Conservation (phyloP, 192 early-diverging fungal species). For the Backusella mclennaniae region DNA sequence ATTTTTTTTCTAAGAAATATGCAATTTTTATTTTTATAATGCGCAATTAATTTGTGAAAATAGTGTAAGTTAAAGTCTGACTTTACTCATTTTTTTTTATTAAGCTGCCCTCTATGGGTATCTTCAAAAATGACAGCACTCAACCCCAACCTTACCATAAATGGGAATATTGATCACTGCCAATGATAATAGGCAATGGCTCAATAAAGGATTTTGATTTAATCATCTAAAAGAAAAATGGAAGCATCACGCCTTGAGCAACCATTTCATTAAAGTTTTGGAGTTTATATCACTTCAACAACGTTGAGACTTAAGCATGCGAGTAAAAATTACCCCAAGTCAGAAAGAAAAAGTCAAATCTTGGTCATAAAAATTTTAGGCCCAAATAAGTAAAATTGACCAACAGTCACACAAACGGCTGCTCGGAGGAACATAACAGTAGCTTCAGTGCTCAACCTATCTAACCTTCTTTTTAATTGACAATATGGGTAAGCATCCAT, state of each 20-base stretch:
- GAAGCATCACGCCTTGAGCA: neutral
- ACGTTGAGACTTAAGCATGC: no score
- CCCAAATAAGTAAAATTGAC: neutral
- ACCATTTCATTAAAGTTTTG: no score
- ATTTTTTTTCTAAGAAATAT: no score
- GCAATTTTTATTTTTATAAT: no score
- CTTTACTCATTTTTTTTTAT: neutral
- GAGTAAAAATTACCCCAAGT: no score
- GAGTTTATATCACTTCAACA: neutral
- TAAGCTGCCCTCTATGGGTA: no score
- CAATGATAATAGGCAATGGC: neutral
- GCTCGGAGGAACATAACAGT: neutral
- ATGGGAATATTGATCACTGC: neutral
- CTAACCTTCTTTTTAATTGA: conserved; percentile 30
- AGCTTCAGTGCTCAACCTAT: neutral
- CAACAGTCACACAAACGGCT: neutral
- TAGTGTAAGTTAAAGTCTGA: neutral
- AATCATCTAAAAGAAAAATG: neutral
- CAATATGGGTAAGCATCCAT: conserved; percentile 41
- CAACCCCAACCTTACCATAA: neutral
- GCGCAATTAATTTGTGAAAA: no score
- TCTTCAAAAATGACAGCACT: neutral
- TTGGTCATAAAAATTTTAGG: neutral
- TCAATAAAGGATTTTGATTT: neutral
- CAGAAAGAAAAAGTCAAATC: neutral